Evolutionary conservation across 2,329 filamentous ascomycete species (phyloP), one percentile per base, ranked within the genome.

Genomic region (Alternaria consortialis): DNA sequence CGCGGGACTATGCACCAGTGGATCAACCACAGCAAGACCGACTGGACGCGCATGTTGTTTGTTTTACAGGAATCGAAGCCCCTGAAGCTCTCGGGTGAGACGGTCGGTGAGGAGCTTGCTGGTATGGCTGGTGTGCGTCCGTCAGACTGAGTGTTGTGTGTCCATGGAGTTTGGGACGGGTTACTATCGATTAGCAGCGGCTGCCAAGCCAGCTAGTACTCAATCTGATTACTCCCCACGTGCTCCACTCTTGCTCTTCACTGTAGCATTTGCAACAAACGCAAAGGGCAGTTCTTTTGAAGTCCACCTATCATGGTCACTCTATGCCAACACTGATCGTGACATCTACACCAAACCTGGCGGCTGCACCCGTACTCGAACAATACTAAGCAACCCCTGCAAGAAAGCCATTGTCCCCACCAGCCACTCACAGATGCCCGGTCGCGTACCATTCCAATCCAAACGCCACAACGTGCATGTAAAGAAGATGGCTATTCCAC

Each of bases 1-100:
- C 68, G 78, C 15, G 78, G 78, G 9, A 80, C 78, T 9, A 80
- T 78, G 72, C 78, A 80, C 61, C 74, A 75, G 39, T 79, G 77
- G 77, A 75, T 77, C 64, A 79, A 79, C 55, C 66, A 71, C 17
- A 76, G 69, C 65, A 64, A 66, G 56, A 73, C 67, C 15, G 70
- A 75, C 42, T 79, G 73, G 71, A 68, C 71, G 63, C 68, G 77
- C 48, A 79, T 79, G 77, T 56, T 79, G 44, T 79, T 77, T 50
- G 74, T 79, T 53, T 58, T 79, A 54, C 74, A 77, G 67, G 71
- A 74, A 56, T 72, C 73, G 62, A 71, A 77, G 68, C 74, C 76
- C 12, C 60, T 79, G 52, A 70, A 70, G 31, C 51, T 79, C 25
- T 74, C 69, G n/a, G 76, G 75, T 3, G 42, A 69, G 62, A 67